Evolutionary conservation across 2,329 filamentous ascomycete species (phyloP).

Genomic region (Botrytis porri): DNA sequence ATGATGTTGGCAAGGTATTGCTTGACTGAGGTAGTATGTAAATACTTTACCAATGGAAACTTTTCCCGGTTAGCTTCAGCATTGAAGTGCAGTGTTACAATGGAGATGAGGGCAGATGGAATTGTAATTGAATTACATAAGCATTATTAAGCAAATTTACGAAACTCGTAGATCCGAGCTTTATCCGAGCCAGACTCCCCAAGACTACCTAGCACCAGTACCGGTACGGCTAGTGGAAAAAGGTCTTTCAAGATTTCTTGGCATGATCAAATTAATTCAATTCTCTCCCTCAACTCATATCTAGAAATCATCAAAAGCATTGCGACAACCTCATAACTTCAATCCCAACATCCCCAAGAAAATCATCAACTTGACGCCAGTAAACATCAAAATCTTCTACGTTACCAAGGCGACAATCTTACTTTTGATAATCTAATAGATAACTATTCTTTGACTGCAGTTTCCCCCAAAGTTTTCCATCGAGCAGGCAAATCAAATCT

Average conservation of each 20-base stretch:
- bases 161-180: neutral
- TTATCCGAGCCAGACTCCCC: slow-evolving; percentile 1
- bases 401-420: neutral
- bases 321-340: slow-evolving; percentile 6
- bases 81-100: neutral
- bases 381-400: neutral
- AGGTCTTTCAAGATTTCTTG: slow-evolving; percentile 10
- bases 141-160: neutral
- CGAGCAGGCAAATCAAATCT: neutral
- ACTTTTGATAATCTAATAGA: neutral
- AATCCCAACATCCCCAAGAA: neutral
- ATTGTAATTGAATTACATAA: neutral
- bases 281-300: neutral
- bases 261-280: slow-evolving; percentile 11
- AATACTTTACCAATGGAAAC: neutral
- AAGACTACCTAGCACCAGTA: neutral
- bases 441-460: slow-evolving; percentile 1
- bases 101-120: neutral
- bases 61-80: neutral
- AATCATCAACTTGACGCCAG: neutral
- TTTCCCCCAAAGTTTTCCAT: neutral
- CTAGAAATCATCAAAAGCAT: neutral
- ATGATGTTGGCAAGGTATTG: neutral
- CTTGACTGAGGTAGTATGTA: neutral
- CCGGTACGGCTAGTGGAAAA: neutral